Conservation (phyloP, 2,329 filamentous ascomycete species). For the Calonectria leucothoes region DNA sequence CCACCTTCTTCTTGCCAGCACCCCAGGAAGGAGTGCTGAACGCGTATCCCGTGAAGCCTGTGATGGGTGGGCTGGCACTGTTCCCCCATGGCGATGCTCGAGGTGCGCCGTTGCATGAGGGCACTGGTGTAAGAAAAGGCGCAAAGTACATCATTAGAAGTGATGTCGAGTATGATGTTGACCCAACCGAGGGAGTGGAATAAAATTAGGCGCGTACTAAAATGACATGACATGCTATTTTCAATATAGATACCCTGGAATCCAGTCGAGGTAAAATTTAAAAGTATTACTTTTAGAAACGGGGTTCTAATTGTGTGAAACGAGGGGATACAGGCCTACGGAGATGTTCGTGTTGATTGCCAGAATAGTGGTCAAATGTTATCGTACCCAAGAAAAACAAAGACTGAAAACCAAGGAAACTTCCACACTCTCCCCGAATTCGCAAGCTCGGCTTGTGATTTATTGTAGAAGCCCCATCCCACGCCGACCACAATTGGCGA, state of each 20-base stretch:
- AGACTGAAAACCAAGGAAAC: too few species aligned
- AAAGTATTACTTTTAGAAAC: too few species aligned
- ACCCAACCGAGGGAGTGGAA: constrained; percentile 33
- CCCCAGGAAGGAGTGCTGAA: constrained; percentile 74
- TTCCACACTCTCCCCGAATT: too few species aligned
- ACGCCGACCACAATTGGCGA: too few species aligned
- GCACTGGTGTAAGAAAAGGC: constrained; percentile 75
- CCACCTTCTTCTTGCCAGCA: constrained; percentile 76
- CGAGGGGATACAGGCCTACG: too few species aligned
- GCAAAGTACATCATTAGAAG: constrained; percentile 78
- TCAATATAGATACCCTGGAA: background rate
- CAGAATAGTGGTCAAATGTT: too few species aligned
- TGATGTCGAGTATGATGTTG: constrained; percentile 77
- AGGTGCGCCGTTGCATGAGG: constrained; percentile 75
- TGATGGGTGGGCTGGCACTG: constrained; percentile 75
- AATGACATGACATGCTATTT: background rate
- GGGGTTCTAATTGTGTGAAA: too few species aligned
- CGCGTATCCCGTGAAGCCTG: constrained; percentile 75
- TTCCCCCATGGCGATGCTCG: constrained; percentile 78
- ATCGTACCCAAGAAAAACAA: too few species aligned
- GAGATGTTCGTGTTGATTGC: too few species aligned
- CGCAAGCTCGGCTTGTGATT: too few species aligned
- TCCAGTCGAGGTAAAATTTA: background rate
- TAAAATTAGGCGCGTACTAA: background rate
- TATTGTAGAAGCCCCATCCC: too few species aligned